Conservation (phyloP, 208 protist species). For the Trypanosoma conorhini region DNA sequence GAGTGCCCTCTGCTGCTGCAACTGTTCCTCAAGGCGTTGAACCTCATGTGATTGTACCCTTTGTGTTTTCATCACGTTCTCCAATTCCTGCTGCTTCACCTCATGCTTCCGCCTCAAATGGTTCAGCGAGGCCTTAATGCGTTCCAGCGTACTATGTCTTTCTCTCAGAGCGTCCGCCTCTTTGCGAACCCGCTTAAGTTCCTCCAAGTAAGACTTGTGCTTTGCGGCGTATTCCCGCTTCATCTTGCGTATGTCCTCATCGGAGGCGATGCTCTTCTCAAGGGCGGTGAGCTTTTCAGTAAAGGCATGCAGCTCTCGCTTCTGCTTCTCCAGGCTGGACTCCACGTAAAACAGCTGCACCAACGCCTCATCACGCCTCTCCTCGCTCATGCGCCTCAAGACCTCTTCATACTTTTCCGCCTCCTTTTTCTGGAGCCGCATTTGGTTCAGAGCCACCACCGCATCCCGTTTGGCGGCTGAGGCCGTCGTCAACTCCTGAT, state of each 20-base stretch:
- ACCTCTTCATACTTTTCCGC: conserved; percentile 89
- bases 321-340: conserved; percentile 66
- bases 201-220: conserved; percentile 81
- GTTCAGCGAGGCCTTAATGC: conserved; percentile 58
- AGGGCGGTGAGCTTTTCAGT: conserved; percentile 52
- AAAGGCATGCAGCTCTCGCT: conserved; percentile 60
- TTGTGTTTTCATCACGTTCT: conserved; percentile 47
- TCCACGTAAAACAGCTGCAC: conserved; percentile 93
- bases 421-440: conserved; percentile 96
- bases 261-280: conserved; percentile 67
- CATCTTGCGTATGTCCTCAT: conserved; percentile 77
- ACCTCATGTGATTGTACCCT: conserved; percentile 56
- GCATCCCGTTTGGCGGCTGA: conserved; percentile 91
- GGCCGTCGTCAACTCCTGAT: conserved; percentile 74
- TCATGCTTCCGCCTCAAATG: conserved; percentile 75
- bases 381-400: conserved; percentile 39
- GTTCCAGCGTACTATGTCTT: conserved; percentile 64
- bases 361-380: conserved; percentile 74
- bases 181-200: conserved; percentile 69
- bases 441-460: conserved; percentile 92
- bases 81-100: conserved; percentile 51
- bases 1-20: conserved; percentile 65
- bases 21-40: conserved; percentile 59
- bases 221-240: conserved; percentile 68
- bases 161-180: conserved; percentile 61